Evolutionary conservation across 2,329 filamentous ascomycete genomes (phyloP).

Genomic region (Epichloe typhina): DNA sequence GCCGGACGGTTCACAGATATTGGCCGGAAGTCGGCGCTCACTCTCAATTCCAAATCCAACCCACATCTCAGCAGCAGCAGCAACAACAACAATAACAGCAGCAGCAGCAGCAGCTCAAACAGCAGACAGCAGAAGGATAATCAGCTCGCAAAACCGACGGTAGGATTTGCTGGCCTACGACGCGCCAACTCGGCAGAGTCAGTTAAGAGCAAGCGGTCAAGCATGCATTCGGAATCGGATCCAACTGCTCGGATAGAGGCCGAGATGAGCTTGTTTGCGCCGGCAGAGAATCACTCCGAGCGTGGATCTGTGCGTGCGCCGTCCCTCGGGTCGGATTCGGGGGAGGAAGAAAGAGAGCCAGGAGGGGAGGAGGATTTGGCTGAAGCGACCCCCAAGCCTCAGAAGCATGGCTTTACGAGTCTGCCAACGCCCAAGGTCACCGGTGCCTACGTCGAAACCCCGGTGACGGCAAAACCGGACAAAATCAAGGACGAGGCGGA

Average conservation of each 20-base stretch:
- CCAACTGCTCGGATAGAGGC: constrained; percentile 43
- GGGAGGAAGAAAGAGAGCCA: constrained; percentile 14
- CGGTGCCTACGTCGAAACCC: constrained; percentile 45
- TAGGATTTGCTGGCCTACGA: constrained; percentile 33
- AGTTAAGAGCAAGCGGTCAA: constrained; percentile 33
- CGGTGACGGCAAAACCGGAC: constrained; percentile 31
- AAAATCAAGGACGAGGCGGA: constrained; percentile 11
- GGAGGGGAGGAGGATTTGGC: constrained; percentile 15
- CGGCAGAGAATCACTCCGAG: constrained; percentile 41
- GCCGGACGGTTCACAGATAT: constrained; percentile 10
- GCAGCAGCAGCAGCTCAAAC: background rate
- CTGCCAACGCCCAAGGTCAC: constrained; percentile 41
- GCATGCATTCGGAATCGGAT: constrained; percentile 37
- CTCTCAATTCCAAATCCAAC: background rate
- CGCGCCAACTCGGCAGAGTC: constrained; percentile 33
- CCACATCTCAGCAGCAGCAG: background rate
- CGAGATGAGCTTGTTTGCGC: constrained; percentile 44
- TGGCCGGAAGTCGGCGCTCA: constrained; percentile 6
- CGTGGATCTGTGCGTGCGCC: constrained; percentile 38
- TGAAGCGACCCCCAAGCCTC: constrained; percentile 35
- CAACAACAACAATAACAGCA: background rate
- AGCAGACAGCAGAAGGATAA: constrained; percentile 11
- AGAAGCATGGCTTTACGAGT: constrained; percentile 30
- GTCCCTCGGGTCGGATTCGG: constrained; percentile 24
- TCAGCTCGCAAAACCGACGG: constrained; percentile 23